These are phyloP conservation scores for Santalum album DNA, from an alignment of 164 flowering plant genomes.

Conservation along the genomic window DNA sequence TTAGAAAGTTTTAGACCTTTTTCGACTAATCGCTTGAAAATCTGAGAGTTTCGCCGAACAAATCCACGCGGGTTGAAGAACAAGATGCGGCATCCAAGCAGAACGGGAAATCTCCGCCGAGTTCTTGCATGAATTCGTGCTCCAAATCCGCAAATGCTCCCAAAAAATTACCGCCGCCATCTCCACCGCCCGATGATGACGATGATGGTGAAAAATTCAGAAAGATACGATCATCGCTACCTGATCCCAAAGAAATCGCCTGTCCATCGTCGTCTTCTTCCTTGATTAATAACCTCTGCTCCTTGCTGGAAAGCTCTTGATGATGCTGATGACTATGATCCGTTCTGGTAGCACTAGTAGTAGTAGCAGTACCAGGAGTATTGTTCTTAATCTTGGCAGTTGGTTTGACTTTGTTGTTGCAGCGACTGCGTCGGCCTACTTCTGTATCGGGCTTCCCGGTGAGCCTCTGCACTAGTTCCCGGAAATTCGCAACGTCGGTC, in stretches of 20 bases:
- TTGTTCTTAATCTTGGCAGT: too few relatives aligned
- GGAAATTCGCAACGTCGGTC: slow-evolving; percentile 70
- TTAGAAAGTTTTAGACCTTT: too few relatives aligned
- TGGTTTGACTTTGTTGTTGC: slow-evolving; percentile 11
- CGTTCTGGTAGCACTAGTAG: too few relatives aligned
- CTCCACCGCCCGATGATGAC: slow-evolving; percentile 18
- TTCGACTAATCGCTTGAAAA: not conserved
- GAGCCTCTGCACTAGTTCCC: slow-evolving; percentile 80
- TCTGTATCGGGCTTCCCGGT: slow-evolving; percentile 62
- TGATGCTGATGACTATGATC: too few relatives aligned
- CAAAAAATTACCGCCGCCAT: slow-evolving; percentile 35
- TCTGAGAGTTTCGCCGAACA: slow-evolving; percentile 23
- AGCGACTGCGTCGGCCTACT: not conserved
- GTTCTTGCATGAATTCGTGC: slow-evolving; percentile 47
- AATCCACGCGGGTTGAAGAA: slow-evolving; percentile 28
- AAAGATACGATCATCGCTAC: too few relatives aligned
- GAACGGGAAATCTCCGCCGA: slow-evolving; percentile 32
- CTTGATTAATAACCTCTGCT: too few relatives aligned
- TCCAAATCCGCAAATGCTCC: slow-evolving; percentile 53
- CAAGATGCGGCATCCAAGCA: slow-evolving; percentile 15
- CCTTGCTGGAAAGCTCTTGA: too few relatives aligned
- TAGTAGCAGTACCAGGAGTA: too few relatives aligned
- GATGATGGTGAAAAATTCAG: not conserved
- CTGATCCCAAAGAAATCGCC: too few relatives aligned
- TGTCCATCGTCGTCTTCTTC: too few relatives aligned